Percentiles rank a stretch among this genome's conserved stretches.
Evolutionary conservation across 1,284 basidiomycete species (phyloP).

Genomic region (Ceratobasidium sp.): DNA sequence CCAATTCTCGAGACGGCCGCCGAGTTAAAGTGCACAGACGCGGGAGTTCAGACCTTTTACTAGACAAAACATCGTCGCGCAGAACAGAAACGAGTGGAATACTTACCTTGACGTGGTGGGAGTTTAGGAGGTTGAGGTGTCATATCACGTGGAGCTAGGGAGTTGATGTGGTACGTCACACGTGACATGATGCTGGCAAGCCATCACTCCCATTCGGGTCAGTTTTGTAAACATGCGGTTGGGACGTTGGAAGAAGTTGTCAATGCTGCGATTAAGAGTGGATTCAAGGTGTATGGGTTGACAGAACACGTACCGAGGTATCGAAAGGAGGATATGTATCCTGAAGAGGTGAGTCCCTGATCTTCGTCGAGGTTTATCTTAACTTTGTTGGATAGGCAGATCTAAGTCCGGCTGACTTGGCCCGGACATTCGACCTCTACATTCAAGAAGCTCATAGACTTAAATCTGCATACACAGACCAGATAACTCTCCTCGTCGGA

Average conservation of each 20-base stretch:
- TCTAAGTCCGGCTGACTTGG: slow-evolving; percentile 61
- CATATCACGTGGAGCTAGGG: not conserved
- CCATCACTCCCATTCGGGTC: slow-evolving; percentile 96
- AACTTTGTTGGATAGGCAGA: no score
- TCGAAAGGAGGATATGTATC: slow-evolving; percentile 83
- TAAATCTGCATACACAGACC: slow-evolving; percentile 65
- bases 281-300: slow-evolving; percentile 87
- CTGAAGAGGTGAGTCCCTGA: slow-evolving; percentile 81
- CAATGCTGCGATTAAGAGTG: slow-evolving; percentile 75
- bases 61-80: slow-evolving; percentile 29
- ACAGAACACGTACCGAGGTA: slow-evolving; percentile 97
- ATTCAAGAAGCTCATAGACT: slow-evolving; percentile 81
- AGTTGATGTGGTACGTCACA: no score
- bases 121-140: not conserved
- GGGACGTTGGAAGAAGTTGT: slow-evolving; percentile 84
- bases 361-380: no score
- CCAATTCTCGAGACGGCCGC: slow-evolving; percentile 18
- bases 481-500: slow-evolving; percentile 85
- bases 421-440: slow-evolving; percentile 72
- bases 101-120: slow-evolving; percentile 21
- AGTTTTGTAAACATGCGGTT: slow-evolving; percentile 93
- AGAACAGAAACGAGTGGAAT: not conserved
- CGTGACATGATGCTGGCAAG: slow-evolving; percentile 54
- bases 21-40: slow-evolving; percentile 27
- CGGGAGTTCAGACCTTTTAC: slow-evolving; percentile 38